Base-by-base conservation (phyloP, 306 rosid genomes). In the Mimosa pudica region DNA sequence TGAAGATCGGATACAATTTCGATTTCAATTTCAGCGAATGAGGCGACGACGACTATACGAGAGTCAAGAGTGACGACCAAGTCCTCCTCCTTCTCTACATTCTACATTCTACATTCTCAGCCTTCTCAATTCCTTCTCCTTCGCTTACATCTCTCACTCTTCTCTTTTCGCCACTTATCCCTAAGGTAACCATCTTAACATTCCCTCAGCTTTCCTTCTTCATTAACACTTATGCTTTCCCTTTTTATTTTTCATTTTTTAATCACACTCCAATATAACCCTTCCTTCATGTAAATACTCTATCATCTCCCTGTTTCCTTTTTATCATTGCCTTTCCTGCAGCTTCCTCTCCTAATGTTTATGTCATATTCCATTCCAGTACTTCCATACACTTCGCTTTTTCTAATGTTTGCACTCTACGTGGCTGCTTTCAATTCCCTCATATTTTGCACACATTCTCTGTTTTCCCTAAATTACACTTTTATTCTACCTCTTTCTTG, bases 361-460 rank as follows among this genome's bases (percentile, higher is more conserved):
- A 11, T 24, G 6, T 64, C 65, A 70, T 73, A 36, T 55, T 35
- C 48, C 65, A 38, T 18, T 44, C 11, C 5, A n/a, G 24, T 75
- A 13, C 16, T 42, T 75, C 14, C n/a, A 76, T 7, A 42, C 13
- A 8, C n/a, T 46, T 47, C 5, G 16, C 46, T 46, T 62, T 54
- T n/a, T 42, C 42, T 41, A 60, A 42, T 58, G 54, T 41, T 44
- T 70, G 38, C 5, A 70, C 42, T 46, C 7, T 70, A 70, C 18
- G 20, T 70, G 10, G 33, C 33, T 74, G 55, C 30, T 36, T 73
- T 74, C 54, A 10, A 20, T 74, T 13, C 77, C 68, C 67, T 74
- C n/a, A 12, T 17, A 18, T 35, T 66, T 64, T 76, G 30, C 32
- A 20, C 30, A 55, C 41, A 32, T 41, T 57, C 16, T 74, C 4